A percentile compares a stretch with the other conserved stretches of the same genome.
phyloP scores from a whole-genome alignment of 306 rosid species.

The Fagus sylvatica region DNA sequence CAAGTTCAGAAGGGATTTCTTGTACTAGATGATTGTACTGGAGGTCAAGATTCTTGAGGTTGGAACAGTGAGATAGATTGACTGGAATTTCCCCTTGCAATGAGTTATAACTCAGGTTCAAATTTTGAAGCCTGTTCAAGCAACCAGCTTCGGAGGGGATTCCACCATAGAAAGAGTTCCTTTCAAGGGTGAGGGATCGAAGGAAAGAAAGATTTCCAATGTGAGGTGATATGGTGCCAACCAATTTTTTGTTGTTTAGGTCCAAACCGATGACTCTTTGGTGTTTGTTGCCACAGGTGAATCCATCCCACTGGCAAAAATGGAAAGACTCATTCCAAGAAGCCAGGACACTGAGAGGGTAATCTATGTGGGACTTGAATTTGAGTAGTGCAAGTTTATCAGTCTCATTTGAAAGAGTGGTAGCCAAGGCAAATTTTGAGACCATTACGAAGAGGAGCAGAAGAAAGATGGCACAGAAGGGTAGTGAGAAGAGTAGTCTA shows the following conservation, averaged over 20 bases:
- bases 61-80: too few relatives aligned
- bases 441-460: not conserved
- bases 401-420: not conserved
- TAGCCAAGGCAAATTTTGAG: not conserved
- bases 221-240: too few relatives aligned
- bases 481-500: not conserved
- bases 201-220: too few relatives aligned
- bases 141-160: not conserved
- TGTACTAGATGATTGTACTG: too few relatives aligned
- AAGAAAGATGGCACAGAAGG: not conserved
- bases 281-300: conserved; percentile 8
- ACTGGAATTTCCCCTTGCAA: not conserved
- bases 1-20: not conserved
- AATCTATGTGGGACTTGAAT: conserved; percentile 6
- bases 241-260: too few relatives aligned
- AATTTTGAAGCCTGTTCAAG: not conserved
- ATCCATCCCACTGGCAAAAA: conserved; percentile 16
- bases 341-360: not conserved
- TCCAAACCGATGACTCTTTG: conserved; percentile 11
- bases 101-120: not conserved
- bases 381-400: conserved; percentile 7
- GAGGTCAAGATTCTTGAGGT: too few relatives aligned
- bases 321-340: conserved; percentile 19
- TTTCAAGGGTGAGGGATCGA: conserved; percentile 1
- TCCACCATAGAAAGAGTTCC: not conserved